Conservation (phyloP, 2,329 filamentous ascomycete genomes). For the Stemphylium lycopersici region DNA sequence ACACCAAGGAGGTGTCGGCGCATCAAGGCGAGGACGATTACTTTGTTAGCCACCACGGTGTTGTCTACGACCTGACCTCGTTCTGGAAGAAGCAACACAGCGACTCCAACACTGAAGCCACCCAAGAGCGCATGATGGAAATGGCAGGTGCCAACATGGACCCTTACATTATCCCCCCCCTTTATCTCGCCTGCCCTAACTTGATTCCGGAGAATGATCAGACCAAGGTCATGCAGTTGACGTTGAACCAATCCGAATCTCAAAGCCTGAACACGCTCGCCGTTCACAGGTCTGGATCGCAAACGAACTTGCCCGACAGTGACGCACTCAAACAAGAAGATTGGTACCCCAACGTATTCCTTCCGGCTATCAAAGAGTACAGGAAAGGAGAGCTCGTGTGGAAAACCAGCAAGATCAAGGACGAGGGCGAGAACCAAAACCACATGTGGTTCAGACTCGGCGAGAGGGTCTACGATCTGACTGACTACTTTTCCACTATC, state of each 20-base stretch:
- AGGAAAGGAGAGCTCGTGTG: slow-evolving; percentile 88
- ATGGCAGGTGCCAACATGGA: slow-evolving; percentile 82
- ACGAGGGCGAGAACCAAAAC: slow-evolving; percentile 69
- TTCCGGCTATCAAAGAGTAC: slow-evolving; percentile 80
- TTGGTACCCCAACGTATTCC: slow-evolving; percentile 80
- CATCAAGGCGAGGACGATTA: slow-evolving; percentile 79
- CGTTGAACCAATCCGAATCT: slow-evolving; percentile 65
- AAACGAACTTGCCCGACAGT: slow-evolving; percentile 59
- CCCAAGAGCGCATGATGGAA: slow-evolving; percentile 70
- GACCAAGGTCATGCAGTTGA: slow-evolving; percentile 62
- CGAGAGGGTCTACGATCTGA: slow-evolving; percentile 82
- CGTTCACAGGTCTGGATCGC: slow-evolving; percentile 72
- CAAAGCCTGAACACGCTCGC: slow-evolving; percentile 58
- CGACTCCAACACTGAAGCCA: slow-evolving; percentile 68
- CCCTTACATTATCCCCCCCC: slow-evolving; percentile 81
- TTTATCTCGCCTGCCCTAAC: slow-evolving; percentile 74
- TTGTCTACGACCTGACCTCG: slow-evolving; percentile 88
- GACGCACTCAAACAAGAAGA: slow-evolving; percentile 65
- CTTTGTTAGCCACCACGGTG: slow-evolving; percentile 85
- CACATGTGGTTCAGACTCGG: slow-evolving; percentile 83
- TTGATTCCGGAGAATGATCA: slow-evolving; percentile 60
- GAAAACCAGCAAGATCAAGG: slow-evolving; percentile 63
- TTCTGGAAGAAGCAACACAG: slow-evolving; percentile 89
- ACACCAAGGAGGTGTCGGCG: slow-evolving; percentile 67
- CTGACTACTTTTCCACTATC: slow-evolving; percentile 85